Conservation (phyloP, 768 basidiomycete species). For the Russula sp. region DNA sequence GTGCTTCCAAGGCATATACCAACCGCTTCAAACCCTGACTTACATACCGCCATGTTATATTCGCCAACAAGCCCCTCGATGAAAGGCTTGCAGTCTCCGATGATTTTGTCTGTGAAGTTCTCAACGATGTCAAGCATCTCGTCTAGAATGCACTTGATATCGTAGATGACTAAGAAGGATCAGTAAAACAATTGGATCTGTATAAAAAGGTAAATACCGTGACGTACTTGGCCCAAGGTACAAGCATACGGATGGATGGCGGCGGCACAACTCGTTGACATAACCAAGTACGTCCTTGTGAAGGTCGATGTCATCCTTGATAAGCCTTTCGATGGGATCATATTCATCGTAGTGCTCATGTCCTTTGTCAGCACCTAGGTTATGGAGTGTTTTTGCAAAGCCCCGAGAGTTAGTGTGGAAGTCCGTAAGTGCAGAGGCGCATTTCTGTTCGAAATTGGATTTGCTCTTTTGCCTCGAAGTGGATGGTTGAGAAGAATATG, state of each 20-base stretch:
- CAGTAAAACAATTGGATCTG: constrained; percentile 4
- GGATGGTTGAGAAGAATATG: constrained; percentile 37
- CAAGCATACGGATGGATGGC: constrained; percentile 49
- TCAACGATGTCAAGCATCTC: constrained; percentile 48
- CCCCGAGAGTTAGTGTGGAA: constrained; percentile 39
- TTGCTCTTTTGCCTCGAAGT: constrained; percentile 31
- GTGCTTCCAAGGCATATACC: constrained; percentile 30
- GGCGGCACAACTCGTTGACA: constrained; percentile 37
- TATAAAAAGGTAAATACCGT: background rate
- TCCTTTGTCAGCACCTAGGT: constrained; percentile 45
- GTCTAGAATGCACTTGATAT: constrained; percentile 60
- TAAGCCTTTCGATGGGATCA: constrained; percentile 45
- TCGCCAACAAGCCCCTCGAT: constrained; percentile 35
- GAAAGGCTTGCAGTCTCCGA: constrained; percentile 44
- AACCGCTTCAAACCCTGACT: constrained; percentile 29
- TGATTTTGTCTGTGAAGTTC: constrained; percentile 47
- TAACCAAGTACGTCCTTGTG: constrained; percentile 46
- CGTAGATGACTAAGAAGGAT: constrained; percentile 48
- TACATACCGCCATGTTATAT: constrained; percentile 33
- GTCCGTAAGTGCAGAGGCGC: constrained; percentile 38
- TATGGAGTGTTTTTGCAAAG: constrained; percentile 35
- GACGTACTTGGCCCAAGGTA: constrained; percentile 51
- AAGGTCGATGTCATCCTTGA: constrained; percentile 50
- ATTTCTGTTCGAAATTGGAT: constrained; percentile 45
- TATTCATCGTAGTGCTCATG: constrained; percentile 49